Conservation (phyloP, 2,329 filamentous ascomycete species). For the Diplodia mutila region DNA sequence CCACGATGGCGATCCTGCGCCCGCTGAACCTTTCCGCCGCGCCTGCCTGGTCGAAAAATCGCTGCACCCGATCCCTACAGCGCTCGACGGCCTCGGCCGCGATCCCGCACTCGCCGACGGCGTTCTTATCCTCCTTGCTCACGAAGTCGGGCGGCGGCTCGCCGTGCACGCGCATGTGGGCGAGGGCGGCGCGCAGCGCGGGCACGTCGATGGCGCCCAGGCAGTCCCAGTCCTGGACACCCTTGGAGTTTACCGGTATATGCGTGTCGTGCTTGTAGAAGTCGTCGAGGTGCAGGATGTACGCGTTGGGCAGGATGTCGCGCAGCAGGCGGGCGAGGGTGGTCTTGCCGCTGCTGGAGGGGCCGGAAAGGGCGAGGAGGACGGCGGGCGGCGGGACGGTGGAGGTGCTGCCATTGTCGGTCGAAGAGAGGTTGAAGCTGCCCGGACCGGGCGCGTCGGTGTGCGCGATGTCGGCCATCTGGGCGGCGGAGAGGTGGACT, state of each 20-base stretch:
- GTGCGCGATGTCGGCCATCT: not conserved
- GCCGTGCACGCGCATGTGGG: constrained; percentile 71
- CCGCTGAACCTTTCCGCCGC: constrained; percentile 27
- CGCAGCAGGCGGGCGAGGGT: constrained; percentile 85
- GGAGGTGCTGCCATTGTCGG: not conserved
- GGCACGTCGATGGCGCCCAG: constrained; percentile 74
- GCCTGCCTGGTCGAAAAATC: not conserved
- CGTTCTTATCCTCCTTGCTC: constrained; percentile 64
- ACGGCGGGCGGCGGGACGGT: constrained; percentile 43
- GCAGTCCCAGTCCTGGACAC: constrained; percentile 91
- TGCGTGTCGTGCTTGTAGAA: constrained; percentile 84
- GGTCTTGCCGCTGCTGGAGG: constrained; percentile 93
- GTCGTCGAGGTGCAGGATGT: constrained; percentile 93
- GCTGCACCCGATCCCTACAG: constrained; percentile 34
- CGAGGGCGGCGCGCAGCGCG: constrained; percentile 67
- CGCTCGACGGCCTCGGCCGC: constrained; percentile 40
- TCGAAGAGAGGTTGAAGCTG: constrained; percentile 9
- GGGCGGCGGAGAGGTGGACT: not conserved
- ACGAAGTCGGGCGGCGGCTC: constrained; percentile 57
- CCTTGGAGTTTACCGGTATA: constrained; percentile 52
- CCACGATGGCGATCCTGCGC: constrained; percentile 70
- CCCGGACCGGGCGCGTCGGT: constrained; percentile 1
- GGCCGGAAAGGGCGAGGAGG: constrained; percentile 82
- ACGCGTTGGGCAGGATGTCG: constrained; percentile 72
- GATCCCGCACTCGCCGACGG: constrained; percentile 48